phyloP scores from a whole-genome alignment of 2,329 filamentous ascomycete genomes.

The Aspergillus terreus region DNA sequence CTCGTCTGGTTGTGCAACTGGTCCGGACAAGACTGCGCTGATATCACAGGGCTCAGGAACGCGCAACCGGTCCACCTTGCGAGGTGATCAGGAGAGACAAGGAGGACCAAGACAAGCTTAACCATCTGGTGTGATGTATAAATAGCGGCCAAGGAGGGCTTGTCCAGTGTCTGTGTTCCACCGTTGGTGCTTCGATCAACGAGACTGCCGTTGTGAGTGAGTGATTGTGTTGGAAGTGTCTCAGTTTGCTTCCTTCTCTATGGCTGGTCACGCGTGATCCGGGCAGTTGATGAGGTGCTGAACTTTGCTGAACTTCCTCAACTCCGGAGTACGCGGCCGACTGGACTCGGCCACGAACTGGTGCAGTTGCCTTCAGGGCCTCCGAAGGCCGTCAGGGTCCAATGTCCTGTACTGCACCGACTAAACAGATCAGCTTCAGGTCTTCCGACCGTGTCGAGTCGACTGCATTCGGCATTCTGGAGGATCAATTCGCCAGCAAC shows the following conservation, averaged over 20 bases:
- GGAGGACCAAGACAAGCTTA: slow-evolving; percentile 12
- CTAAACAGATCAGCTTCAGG: too few relatives aligned
- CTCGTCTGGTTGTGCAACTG: neutral
- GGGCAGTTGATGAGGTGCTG: neutral
- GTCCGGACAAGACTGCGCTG: slow-evolving; percentile 2
- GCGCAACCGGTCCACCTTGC: slow-evolving; percentile 19
- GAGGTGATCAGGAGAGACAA: slow-evolving; percentile 11
- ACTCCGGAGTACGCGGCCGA: too few relatives aligned
- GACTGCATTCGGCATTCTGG: neutral
- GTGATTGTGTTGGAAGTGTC: neutral
- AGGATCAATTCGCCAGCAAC: neutral
- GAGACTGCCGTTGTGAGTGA: neutral
- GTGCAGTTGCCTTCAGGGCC: too few relatives aligned
- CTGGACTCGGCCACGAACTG: too few relatives aligned
- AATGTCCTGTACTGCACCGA: too few relatives aligned
- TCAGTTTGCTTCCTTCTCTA: neutral
- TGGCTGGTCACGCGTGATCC: neutral
- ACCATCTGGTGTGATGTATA: slow-evolving; percentile 11
- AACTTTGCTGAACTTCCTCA: neutral
- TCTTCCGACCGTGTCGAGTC: neutral
- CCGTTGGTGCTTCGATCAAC: neutral
- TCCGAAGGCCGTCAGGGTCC: too few relatives aligned
- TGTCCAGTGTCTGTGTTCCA: neutral
- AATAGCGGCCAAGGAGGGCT: neutral
- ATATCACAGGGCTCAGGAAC: slow-evolving; percentile 15